Percentiles rank a stretch among this genome's conserved stretches.
phyloP scores from a whole-genome alignment of 805 yeast species.

The Starmerella apicola region DNA sequence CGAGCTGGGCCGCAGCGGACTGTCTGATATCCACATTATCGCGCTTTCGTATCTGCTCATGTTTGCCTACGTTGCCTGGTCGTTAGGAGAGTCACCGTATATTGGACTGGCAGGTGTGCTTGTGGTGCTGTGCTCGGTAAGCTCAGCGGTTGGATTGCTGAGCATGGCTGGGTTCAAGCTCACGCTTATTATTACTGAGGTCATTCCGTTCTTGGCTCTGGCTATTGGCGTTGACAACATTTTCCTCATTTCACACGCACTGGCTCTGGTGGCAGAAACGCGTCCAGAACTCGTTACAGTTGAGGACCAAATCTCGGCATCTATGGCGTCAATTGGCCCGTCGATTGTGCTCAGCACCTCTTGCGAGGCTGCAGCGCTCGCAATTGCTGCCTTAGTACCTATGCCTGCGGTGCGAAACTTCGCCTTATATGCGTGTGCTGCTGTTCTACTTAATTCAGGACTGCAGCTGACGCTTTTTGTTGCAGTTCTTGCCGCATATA shows the following conservation, averaged over 20 bases:
- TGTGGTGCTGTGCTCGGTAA: slow-evolving; percentile 69
- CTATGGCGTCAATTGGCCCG: slow-evolving; percentile 72
- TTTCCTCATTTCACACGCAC: slow-evolving; percentile 71
- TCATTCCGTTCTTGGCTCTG: slow-evolving; percentile 79
- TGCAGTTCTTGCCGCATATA: slow-evolving; percentile 42
- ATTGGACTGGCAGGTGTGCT: slow-evolving; percentile 76
- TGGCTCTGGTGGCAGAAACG: slow-evolving; percentile 41
- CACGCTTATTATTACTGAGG: slow-evolving; percentile 89
- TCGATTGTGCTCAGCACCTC: slow-evolving; percentile 67
- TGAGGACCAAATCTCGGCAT: slow-evolving; percentile 46
- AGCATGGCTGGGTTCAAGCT: slow-evolving; percentile 67
- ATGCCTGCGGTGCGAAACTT: slow-evolving; percentile 97
- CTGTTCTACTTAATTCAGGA: slow-evolving; percentile 61
- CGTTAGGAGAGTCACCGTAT: slow-evolving; percentile 65
- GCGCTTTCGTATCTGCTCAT: slow-evolving; percentile 65
- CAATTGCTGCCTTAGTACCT: slow-evolving; percentile 63
- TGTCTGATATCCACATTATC: slow-evolving; percentile 62
- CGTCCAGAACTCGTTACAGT: slow-evolving; percentile 36
- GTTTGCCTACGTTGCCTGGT: slow-evolving; percentile 79
- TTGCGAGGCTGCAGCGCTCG: slow-evolving; percentile 68
- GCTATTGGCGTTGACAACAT: slow-evolving; percentile 97
- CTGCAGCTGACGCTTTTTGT: slow-evolving; percentile 76
- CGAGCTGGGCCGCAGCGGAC: slow-evolving; percentile 71
- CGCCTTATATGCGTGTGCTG: slow-evolving; percentile 81
- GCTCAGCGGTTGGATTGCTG: slow-evolving; percentile 72